phyloP scores from a whole-genome alignment of 306 rosid genomes.

The cucumber (Cucumis sativus) region DNA sequence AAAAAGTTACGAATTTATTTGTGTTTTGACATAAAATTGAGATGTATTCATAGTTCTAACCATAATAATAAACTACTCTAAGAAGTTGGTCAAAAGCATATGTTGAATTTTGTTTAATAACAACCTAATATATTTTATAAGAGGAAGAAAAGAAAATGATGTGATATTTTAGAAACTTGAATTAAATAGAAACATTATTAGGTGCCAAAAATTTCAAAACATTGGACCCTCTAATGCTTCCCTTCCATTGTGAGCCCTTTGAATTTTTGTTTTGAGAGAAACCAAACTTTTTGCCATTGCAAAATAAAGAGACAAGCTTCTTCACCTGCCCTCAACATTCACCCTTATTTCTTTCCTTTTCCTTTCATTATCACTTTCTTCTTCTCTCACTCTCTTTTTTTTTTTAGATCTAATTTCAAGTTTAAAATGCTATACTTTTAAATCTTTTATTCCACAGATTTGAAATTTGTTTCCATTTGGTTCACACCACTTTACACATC shows the following conservation, averaged over 20 bases:
- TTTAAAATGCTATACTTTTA: no score
- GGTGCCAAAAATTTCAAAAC: background rate
- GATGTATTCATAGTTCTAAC: no score
- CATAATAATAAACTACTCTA: no score
- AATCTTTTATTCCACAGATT: no score
- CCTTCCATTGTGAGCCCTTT: background rate
- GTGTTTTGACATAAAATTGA: no score
- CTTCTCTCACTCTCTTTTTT: no score
- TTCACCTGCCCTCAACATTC: constrained; percentile 3
- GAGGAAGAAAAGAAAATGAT: background rate
- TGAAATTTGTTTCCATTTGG: no score
- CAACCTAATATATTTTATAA: background rate
- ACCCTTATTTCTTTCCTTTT: background rate
- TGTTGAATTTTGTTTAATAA: no score
- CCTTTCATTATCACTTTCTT: background rate
- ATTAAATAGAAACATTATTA: background rate
- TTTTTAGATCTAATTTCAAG: no score
- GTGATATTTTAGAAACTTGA: background rate
- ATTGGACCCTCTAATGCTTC: background rate
- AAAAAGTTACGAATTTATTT: no score
- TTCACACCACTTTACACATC: no score
- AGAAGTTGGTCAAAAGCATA: background rate
- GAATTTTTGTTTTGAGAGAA: background rate
- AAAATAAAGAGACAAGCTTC: background rate
- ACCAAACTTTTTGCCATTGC: background rate